Evolutionary conservation across 176 grass and related monocot genomes (phyloP).

Genomic region (Canna indica): DNA sequence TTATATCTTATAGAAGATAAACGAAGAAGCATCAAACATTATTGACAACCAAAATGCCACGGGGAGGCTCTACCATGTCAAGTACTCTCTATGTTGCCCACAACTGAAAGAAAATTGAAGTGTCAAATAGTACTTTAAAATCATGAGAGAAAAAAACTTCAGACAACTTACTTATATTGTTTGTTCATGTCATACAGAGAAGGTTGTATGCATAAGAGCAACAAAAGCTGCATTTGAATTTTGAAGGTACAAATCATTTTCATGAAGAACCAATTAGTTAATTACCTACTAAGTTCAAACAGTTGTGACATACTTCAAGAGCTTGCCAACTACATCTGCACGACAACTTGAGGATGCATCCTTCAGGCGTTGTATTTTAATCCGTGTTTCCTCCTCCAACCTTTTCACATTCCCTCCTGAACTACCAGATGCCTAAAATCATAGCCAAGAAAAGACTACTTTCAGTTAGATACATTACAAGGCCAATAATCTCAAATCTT

Average conservation of each 20-base stretch:
- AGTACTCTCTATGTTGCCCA: not conserved
- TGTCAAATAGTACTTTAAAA: not conserved
- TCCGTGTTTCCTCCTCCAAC: slow-evolving; percentile 59
- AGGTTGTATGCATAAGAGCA: too few relatives aligned
- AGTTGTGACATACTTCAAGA: slow-evolving; percentile 70
- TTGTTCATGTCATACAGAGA: too few relatives aligned
- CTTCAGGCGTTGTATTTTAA: slow-evolving; percentile 48
- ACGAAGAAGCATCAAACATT: not conserved
- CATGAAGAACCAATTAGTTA: not conserved
- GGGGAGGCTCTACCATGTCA: not conserved
- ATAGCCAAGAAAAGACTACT: slow-evolving; percentile 9
- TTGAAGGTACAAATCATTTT: not conserved
- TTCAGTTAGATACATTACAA: not conserved
- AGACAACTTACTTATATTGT: too few relatives aligned
- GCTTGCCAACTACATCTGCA: slow-evolving; percentile 69
- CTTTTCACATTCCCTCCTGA: slow-evolving; percentile 76
- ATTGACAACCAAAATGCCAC: not conserved
- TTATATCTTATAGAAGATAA: not conserved
- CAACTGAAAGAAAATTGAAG: not conserved
- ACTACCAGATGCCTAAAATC: slow-evolving; percentile 51
- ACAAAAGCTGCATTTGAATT: too few relatives aligned
- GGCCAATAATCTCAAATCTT: not conserved
- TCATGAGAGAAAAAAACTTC: not conserved
- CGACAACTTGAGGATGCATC: slow-evolving; percentile 43
- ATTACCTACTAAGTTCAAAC: slow-evolving; percentile 15